These are phyloP conservation scores for Apiospora saccharicola DNA, from an alignment of 2,329 filamentous ascomycete genomes.

Conservation along the genomic window DNA sequence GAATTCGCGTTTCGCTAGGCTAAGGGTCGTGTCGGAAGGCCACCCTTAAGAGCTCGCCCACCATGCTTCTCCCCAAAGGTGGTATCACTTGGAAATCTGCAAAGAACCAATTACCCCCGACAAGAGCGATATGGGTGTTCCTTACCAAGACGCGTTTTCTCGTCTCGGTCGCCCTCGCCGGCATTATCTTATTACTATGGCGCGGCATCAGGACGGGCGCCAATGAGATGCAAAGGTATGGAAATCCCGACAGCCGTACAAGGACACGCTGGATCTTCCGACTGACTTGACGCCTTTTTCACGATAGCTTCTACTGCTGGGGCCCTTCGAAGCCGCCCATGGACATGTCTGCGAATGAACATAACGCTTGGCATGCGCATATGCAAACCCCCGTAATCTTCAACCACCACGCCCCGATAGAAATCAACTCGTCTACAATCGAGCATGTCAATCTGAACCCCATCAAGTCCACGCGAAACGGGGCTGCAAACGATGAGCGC, in stretches of 20 bases:
- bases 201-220: conserved; percentile 82
- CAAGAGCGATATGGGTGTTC: conserved; percentile 73
- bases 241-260: neutral
- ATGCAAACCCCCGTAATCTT: conserved; percentile 93
- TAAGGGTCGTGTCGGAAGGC: conserved; percentile 50
- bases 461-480: conserved; percentile 81
- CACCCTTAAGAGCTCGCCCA: conserved; percentile 47
- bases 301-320: conserved; percentile 90
- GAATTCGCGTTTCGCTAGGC: conserved; percentile 29
- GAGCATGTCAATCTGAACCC: conserved; percentile 83
- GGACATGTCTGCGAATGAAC: conserved; percentile 92
- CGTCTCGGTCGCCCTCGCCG: conserved; percentile 73
- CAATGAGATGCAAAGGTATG: conserved; percentile 89
- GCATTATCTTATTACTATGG: conserved; percentile 84
- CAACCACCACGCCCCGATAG: conserved; percentile 90
- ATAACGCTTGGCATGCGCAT: conserved; percentile 87
- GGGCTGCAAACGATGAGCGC: conserved; percentile 81
- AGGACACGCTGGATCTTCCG: neutral
- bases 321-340: conserved; percentile 95
- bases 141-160: conserved; percentile 82
- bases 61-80: conserved; percentile 90
- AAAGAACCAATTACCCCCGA: conserved; percentile 78
- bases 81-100: conserved; percentile 93
- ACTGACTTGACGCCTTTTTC: conserved; percentile 32
- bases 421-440: conserved; percentile 83